Evolutionary conservation across 805 yeast genomes (phyloP).

Genomic region (Starmerella apis): DNA sequence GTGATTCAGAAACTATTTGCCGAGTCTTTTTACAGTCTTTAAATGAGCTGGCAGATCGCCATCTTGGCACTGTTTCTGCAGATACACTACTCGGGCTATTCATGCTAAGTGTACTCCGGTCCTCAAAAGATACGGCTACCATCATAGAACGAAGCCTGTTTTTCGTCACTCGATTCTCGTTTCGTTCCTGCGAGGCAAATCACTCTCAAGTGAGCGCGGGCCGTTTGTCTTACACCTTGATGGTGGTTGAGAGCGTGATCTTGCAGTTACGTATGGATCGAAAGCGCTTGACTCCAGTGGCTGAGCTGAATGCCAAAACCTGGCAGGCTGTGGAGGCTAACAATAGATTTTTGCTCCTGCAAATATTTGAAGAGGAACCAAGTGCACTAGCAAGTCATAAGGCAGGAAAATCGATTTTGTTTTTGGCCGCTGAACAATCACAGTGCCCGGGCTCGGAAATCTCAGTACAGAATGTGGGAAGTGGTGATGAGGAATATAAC

Average conservation of each 20-base stretch:
- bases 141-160: conserved; percentile 49
- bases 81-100: conserved; percentile 68
- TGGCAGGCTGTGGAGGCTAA: conserved; percentile 40
- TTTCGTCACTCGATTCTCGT: conserved; percentile 54
- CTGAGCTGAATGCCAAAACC: conserved; percentile 42
- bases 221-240: conserved; percentile 45
- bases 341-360: conserved; percentile 1
- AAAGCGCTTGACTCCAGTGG: conserved; percentile 34
- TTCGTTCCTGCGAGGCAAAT: conserved; percentile 10
- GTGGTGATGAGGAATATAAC: not conserved
- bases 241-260: conserved; percentile 76
- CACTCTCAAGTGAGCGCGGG: conserved; percentile 15
- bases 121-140: conserved; percentile 39
- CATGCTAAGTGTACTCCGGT: conserved; percentile 56
- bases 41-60: conserved; percentile 34
- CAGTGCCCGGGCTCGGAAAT: no score
- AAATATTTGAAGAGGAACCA: conserved; percentile 23
- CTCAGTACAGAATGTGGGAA: no score
- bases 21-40: conserved; percentile 42
- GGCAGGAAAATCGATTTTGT: conserved; percentile 61
- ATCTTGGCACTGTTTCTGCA: conserved; percentile 47
- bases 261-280: conserved; percentile 46
- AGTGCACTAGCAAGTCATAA: conserved; percentile 27
- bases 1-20: conserved; percentile 28
- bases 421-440: conserved; percentile 48